Percentiles rank a stretch among this genome's conserved stretches.
These are phyloP conservation scores for Dryas octopetala DNA, from an alignment of 306 rosid species.

Conservation along the genomic window DNA sequence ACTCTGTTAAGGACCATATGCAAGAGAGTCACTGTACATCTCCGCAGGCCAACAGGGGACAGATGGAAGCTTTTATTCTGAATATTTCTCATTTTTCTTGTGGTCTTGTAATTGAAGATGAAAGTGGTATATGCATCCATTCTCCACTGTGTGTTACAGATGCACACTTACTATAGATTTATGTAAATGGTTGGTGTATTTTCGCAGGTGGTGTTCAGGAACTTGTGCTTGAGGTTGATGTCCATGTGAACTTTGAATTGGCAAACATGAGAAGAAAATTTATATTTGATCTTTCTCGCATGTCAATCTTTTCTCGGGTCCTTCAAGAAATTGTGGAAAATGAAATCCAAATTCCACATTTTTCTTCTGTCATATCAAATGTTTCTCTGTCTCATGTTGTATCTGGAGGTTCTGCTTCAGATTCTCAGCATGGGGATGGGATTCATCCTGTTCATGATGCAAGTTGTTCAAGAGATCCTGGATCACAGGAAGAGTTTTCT, in stretches of 20 bases:
- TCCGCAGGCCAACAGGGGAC: slow-evolving; percentile 42
- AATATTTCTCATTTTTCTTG: slow-evolving; percentile 52
- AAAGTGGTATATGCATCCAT: slow-evolving; percentile 49
- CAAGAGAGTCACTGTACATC: slow-evolving; percentile 38
- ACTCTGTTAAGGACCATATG: slow-evolving; percentile 30
- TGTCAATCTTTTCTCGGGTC: slow-evolving; percentile 64
- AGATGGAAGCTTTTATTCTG: slow-evolving; percentile 45
- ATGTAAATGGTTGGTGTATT: slow-evolving; percentile 27
- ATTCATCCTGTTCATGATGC: slow-evolving; percentile 45
- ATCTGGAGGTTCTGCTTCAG: slow-evolving; percentile 42
- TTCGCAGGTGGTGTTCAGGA: slow-evolving; percentile 66
- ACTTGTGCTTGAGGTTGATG: slow-evolving; percentile 59
- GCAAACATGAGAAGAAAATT: slow-evolving; percentile 46
- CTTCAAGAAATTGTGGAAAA: slow-evolving; percentile 37
- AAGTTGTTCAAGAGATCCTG: slow-evolving; percentile 49
- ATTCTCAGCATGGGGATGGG: slow-evolving; percentile 37
- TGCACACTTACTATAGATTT: not conserved
- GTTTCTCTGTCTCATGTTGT: slow-evolving; percentile 33
- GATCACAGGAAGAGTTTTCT: slow-evolving; percentile 23
- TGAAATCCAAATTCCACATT: slow-evolving; percentile 52
- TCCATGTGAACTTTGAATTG: slow-evolving; percentile 48
- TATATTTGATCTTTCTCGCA: slow-evolving; percentile 51
- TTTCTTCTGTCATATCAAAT: slow-evolving; percentile 49
- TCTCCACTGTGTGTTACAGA: slow-evolving; percentile 12
- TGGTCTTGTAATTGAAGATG: slow-evolving; percentile 60